Evolutionary conservation across 768 basidiomycete genomes (phyloP), one percentile per base, ranked within the genome.

Genomic region (Daedalea quercina): DNA sequence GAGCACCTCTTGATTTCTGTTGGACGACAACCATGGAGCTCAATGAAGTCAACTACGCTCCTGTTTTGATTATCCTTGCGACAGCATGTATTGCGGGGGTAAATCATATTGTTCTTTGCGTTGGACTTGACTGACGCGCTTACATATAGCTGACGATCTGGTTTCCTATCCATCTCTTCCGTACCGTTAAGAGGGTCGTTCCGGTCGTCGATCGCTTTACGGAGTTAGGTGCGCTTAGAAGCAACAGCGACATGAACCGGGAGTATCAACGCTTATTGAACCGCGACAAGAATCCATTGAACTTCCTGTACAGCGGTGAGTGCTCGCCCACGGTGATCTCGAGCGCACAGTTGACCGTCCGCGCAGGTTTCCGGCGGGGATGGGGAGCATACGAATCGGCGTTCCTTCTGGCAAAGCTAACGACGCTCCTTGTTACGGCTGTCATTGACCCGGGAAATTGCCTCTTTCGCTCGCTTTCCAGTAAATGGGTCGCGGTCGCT

Each of bases 1-100:
- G 80, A 40, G 77, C 79, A 54, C 76, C 85, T 2, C 60, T 84
- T 47, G 84, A 88, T 64, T 87, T 87, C 57, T 90, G 86, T 65
- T 90, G 79, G 71, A 87, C 84, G 3, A 90, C 88, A 0, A 89
- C 86, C 0, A 85, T 89, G 84, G 75, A 77, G 51, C 72, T 74
- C 35, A 80, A 85, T 54, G 73, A 83, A 62, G 68, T 87, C 54
- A 90, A 90, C 63, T 84, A 75, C 57, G 86, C 87, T 0, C 83
- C 82, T 23, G 59, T 79, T 3, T 64, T 87, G 19, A 67, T 90
- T 3, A 73, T 81, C n/a, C 60, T 85, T 23, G 77, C 86, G 0
- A 58, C 73, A 0, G 43, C 82, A 11, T 77, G 78, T 2, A 69
- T 88, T 34, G 52, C 66, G 12, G 64, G 74, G 54, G 84, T 87